A percentile compares a stretch with the other conserved stretches of the same genome.
Evolutionary conservation across 805 yeast species (phyloP).

Genomic region (Isabelozyma pseudorhagii): DNA sequence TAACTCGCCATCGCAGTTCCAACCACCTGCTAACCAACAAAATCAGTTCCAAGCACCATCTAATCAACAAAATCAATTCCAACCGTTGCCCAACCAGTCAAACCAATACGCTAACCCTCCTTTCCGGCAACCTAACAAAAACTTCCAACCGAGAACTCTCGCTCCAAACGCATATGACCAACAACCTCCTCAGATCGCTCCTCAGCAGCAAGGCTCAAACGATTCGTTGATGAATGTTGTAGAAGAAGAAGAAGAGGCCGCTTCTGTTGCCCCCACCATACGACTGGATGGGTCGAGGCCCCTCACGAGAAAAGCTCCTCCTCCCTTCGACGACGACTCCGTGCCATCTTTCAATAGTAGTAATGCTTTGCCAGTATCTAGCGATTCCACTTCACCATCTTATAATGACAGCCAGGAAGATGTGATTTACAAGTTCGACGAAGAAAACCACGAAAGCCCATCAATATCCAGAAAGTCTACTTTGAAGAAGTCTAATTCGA

Average conservation of each 20-base stretch:
- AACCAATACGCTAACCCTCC: background rate
- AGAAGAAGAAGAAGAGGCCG: slow-evolving; percentile 32
- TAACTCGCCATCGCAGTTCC: slow-evolving; percentile 3
- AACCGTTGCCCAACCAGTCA: background rate
- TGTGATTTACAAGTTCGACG: slow-evolving; percentile 28
- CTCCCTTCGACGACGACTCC: background rate
- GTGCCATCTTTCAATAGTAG: too few relatives aligned
- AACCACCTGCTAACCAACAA: slow-evolving; percentile 1
- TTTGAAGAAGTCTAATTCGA: slow-evolving; percentile 36
- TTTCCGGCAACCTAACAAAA: background rate
- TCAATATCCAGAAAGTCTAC: slow-evolving; percentile 38
- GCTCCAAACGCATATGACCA: background rate
- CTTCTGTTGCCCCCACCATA: background rate
- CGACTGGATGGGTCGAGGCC: background rate
- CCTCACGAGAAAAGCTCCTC: slow-evolving; percentile 3
- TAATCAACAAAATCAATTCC: background rate
- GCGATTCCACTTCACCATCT: slow-evolving; percentile 1
- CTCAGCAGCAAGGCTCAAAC: slow-evolving; percentile 13
- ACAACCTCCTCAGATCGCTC: background rate
- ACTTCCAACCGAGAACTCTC: background rate
- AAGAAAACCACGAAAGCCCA: slow-evolving; percentile 21
- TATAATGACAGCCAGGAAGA: slow-evolving; percentile 21
- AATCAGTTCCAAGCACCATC: background rate
- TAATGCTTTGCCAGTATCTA: background rate
- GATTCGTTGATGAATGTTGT: slow-evolving; percentile 33